Evolutionary conservation across 192 early-diverging fungal genomes (phyloP), one percentile per base, ranked within the genome.

Genomic region (Mortierella hygrophila): DNA sequence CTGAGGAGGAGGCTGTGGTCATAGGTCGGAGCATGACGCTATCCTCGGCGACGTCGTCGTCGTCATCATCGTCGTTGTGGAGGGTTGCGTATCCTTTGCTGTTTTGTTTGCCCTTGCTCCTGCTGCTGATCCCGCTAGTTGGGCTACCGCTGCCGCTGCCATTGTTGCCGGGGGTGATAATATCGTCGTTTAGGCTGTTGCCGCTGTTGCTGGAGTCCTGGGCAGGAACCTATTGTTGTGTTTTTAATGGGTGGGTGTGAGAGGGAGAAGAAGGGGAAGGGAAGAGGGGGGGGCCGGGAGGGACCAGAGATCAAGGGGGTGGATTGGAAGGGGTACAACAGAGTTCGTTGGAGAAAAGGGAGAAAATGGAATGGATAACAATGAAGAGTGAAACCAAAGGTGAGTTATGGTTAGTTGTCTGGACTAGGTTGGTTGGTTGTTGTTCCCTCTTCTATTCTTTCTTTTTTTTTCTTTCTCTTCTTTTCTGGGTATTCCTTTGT

Each of bases 21-120:
- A 76, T 69, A 68, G 77, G 77, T 52, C 83, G 73, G n/a, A 85
- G 65, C 74, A 79, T 85, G 72, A 79, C 72, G 9, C 73, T 85
- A 69, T 79, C 70, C 23, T 85, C 83, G 6, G 32, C 74, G 13
- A 57, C 69, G 16, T 79, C 72, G 26, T 85, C 83, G 63, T 72
- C 68, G 0, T 83, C 72, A 9, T 83, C 77, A 5, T 83, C 77
- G 32, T 83, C 72, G 20, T 78, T 77, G 15, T 76, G 74, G 10
- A 85, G 60, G 15, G 70, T 47, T 38, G 77, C 2, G 49, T 76
- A 76, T 70, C 74, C 83, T 52, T 68, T 47, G 29, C 52, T 75
- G 32, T 70, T 60, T 38, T 35, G 40, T 44, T 49, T 74, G 47
- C 72, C 72, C 46, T 70, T 73, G n/a, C 16, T 32, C 29, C n/a